Percentiles rank a stretch among this genome's conserved stretches.
phyloP scores from a whole-genome alignment of 2,329 filamentous ascomycete genomes.

The Aureobasidium sp. region DNA sequence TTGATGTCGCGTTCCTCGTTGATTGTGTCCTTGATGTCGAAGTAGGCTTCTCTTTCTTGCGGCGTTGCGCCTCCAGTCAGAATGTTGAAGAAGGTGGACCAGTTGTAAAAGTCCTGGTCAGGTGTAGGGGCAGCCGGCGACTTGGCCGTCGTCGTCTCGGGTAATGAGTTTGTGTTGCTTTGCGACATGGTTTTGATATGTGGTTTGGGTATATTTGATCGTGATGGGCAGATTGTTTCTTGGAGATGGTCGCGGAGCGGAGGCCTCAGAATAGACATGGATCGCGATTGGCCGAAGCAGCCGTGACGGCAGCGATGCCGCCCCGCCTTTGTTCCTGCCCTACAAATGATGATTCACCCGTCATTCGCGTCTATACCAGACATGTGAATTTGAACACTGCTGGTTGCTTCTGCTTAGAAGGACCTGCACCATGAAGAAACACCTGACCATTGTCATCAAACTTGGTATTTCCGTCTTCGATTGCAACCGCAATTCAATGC shows the following conservation, averaged over 20 bases:
- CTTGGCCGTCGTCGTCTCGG: constrained; percentile 10
- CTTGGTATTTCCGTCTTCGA: constrained; percentile 53
- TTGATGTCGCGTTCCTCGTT: constrained; percentile 73
- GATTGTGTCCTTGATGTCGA: constrained; percentile 64
- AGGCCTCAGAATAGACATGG: not conserved
- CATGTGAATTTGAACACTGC: constrained; percentile 3
- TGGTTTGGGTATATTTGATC: not conserved
- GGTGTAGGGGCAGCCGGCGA: constrained; percentile 14
- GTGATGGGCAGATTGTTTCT: not conserved
- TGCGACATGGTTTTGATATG: constrained; percentile 4
- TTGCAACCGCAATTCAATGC: not conserved
- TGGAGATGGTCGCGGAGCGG: constrained; percentile 2
- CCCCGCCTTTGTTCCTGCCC: constrained; percentile 6
- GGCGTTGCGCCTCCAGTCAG: constrained; percentile 64
- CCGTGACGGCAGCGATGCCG: not conserved
- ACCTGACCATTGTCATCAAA: constrained; percentile 77
- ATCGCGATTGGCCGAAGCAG: constrained; percentile 11
- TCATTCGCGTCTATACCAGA: not conserved
- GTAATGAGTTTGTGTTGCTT: constrained; percentile 13
- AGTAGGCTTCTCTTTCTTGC: constrained; percentile 67
- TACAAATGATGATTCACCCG: constrained; percentile 6
- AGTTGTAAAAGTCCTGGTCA: constrained; percentile 45
- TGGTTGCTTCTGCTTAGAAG: constrained; percentile 2
- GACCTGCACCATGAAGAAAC: constrained; percentile 54
- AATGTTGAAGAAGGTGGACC: constrained; percentile 81